These are phyloP conservation scores for Xylariaceae sp. DNA, from an alignment of 2,329 filamentous ascomycete genomes.

Conservation along the genomic window DNA sequence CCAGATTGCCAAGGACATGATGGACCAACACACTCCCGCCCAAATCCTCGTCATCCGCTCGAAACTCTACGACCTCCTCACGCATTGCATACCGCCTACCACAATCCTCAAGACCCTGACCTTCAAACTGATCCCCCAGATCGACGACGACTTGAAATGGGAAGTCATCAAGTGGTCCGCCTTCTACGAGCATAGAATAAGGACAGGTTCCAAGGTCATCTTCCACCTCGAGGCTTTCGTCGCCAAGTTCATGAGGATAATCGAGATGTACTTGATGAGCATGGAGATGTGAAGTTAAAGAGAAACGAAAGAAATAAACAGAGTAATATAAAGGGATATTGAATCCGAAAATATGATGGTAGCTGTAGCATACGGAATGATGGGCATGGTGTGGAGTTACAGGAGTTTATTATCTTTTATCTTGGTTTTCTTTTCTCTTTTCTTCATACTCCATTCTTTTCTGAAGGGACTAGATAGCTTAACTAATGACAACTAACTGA, in stretches of 20 bases:
- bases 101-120: constrained; percentile 92
- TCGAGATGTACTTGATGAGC: constrained; percentile 86
- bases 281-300: constrained; percentile 58
- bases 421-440: no score
- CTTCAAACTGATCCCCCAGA: constrained; percentile 81
- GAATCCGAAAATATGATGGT: no score
- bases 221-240: constrained; percentile 98
- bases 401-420: no score
- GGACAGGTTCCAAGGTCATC: constrained; percentile 88
- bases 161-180: constrained; percentile 95
- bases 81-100: constrained; percentile 93
- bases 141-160: constrained; percentile 83
- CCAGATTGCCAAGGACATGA: constrained; percentile 86
- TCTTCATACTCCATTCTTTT: no score
- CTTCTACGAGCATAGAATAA: constrained; percentile 94
- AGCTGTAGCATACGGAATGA: no score
- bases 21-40: constrained; percentile 86
- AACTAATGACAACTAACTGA: no score
- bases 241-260: constrained; percentile 94
- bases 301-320: no score
- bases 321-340: no score
- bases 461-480: no score
- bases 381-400: no score
- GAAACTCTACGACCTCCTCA: constrained; percentile 94
- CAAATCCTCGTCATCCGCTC: constrained; percentile 82